A percentile compares a stretch with the other conserved stretches of the same genome.
Evolutionary conservation across 2,329 filamentous ascomycete genomes (phyloP).

Genomic region (Arthrocladium fulminans): DNA sequence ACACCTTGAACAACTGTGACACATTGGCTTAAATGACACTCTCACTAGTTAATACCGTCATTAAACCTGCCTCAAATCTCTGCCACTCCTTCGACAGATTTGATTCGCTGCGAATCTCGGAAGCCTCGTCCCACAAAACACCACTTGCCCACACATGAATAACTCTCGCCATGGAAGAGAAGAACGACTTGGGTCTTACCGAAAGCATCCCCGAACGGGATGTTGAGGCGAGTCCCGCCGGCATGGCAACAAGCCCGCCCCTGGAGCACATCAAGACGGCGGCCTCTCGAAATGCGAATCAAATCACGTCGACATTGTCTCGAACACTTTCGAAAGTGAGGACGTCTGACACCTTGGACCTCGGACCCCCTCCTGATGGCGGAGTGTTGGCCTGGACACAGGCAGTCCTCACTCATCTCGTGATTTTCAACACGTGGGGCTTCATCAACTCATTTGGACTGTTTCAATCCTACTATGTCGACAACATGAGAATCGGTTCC

Average conservation of each 20-base stretch:
- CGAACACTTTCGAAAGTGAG: slow-evolving; percentile 4
- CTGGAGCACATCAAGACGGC: neutral
- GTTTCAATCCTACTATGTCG: slow-evolving; percentile 47
- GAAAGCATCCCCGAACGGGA: slow-evolving; percentile 3
- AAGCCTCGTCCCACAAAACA: neutral
- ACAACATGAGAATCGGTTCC: slow-evolving; percentile 30
- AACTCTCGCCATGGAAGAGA: neutral
- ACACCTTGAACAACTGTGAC: neutral
- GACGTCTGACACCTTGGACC: slow-evolving; percentile 6
- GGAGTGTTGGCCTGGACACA: slow-evolving; percentile 49
- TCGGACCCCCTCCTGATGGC: slow-evolving; percentile 40
- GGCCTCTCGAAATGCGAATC: neutral
- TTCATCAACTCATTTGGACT: slow-evolving; percentile 49
- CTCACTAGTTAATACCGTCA: neutral
- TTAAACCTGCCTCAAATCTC: too few species aligned
- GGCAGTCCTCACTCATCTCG: slow-evolving; percentile 43
- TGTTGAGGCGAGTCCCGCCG: neutral
- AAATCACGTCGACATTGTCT: neutral
- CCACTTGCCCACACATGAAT: neutral
- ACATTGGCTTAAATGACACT: neutral
- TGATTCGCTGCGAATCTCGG: neutral
- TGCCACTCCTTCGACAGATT: neutral
- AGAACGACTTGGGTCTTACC: slow-evolving; percentile 6
- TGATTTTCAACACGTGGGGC: slow-evolving; percentile 51
- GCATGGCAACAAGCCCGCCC: neutral